A percentile compares a stretch with the other conserved stretches of the same genome.
Conservation (phyloP, 2,329 filamentous ascomycete genomes). For the Aspergillus sp. region DNA sequence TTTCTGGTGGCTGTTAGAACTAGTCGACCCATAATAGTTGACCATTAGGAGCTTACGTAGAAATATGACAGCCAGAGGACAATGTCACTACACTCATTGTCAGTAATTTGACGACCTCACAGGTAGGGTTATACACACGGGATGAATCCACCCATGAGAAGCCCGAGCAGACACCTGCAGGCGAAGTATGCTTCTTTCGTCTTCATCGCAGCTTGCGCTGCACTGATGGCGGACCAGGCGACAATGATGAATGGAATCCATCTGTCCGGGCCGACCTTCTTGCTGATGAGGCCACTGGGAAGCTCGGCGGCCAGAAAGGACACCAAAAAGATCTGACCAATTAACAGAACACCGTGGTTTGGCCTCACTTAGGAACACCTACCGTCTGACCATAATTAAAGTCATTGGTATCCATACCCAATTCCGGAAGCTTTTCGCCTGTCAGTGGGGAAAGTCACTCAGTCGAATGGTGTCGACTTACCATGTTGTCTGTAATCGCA, state of each 20-base stretch:
- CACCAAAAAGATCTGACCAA: conserved; percentile 21
- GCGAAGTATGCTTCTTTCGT: conserved; percentile 39
- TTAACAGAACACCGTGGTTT: no score
- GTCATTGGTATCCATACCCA: conserved; percentile 29
- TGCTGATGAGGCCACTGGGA: conserved; percentile 30
- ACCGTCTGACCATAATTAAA: conserved; percentile 28
- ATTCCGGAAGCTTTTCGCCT: conserved; percentile 16
- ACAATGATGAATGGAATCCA: conserved; percentile 32
- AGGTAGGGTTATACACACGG: neutral
- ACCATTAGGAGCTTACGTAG: neutral
- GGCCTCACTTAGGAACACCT: neutral
- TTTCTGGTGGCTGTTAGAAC: neutral
- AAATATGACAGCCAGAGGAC: conserved; percentile 48
- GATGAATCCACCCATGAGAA: conserved; percentile 53
- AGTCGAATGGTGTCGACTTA: neutral
- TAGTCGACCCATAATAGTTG: neutral
- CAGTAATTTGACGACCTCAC: neutral
- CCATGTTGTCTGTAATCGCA: conserved; percentile 25
- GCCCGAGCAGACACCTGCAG: conserved; percentile 44
- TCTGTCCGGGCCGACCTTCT: conserved; percentile 24
- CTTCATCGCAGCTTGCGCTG: conserved; percentile 25
- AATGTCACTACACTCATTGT: conserved; percentile 28
- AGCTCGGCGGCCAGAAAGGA: conserved; percentile 30
- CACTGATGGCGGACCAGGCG: conserved; percentile 23
- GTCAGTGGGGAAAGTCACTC: no score